Evolutionary conservation across 495 filamentous ascomycete genomes (phyloP).

Genomic region (Parachaetomium inaequale): DNA sequence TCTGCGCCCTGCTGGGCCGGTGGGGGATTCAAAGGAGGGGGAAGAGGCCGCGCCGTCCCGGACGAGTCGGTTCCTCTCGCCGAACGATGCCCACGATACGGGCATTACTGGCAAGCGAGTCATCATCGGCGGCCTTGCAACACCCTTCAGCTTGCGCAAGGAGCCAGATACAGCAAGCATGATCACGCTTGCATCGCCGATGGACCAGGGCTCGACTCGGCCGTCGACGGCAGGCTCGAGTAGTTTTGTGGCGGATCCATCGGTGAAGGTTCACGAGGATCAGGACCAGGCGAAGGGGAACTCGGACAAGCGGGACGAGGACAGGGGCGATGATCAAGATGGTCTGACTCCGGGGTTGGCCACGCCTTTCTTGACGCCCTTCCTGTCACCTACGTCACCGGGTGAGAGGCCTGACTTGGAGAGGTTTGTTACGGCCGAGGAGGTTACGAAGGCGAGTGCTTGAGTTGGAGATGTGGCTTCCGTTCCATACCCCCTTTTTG

Average conservation of each 20-base stretch:
- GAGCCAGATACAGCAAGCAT: constrained; percentile 53
- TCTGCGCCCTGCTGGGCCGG: constrained; percentile 9
- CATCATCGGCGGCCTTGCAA: constrained; percentile 47
- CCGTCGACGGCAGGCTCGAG: constrained; percentile 6
- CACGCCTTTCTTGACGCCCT: background rate
- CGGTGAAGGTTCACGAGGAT: background rate
- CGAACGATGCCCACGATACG: constrained; percentile 29
- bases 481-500: constrained; percentile 22
- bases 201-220: constrained; percentile 24
- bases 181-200: constrained; percentile 45
- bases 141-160: constrained; percentile 48
- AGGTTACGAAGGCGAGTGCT: constrained; percentile 22
- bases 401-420: constrained; percentile 36
- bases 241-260: background rate
- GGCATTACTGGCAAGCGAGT: constrained; percentile 47
- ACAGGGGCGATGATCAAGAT: background rate
- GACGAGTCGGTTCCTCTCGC: constrained; percentile 18
- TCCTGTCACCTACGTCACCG: constrained; percentile 15
- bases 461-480: constrained; percentile 6
- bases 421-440: constrained; percentile 43
- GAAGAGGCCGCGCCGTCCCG: background rate
- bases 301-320: background rate
- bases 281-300: background rate
- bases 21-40: background rate
- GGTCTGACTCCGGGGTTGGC: background rate